Conservation (phyloP, 2,329 filamentous ascomycete genomes). For the Neofusicoccum kwambonambiense region DNA sequence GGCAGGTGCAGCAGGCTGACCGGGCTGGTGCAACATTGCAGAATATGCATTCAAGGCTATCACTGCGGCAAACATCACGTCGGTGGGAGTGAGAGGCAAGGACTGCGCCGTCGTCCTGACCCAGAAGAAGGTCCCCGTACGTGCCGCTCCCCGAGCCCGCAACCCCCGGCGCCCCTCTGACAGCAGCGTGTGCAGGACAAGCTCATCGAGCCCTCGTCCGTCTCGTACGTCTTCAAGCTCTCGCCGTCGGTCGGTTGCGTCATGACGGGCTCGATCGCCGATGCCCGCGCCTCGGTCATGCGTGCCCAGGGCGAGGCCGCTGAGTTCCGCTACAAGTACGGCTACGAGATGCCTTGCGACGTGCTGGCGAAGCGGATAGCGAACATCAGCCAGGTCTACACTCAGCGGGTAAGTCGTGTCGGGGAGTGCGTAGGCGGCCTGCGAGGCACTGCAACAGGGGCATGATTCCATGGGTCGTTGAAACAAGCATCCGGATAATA, state of each 20-base stretch:
- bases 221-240: slow-evolving; percentile 95
- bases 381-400: slow-evolving; percentile 99
- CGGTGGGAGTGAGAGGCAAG: slow-evolving; percentile 92
- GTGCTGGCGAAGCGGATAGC: slow-evolving; percentile 93
- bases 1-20: background rate
- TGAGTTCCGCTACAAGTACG: slow-evolving; percentile 97
- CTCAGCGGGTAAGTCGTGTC: slow-evolving; percentile 72
- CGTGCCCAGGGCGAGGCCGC: slow-evolving; percentile 93
- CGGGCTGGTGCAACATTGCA: background rate
- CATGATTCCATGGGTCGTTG: too few species aligned
- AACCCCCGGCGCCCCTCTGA: background rate
- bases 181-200: slow-evolving; percentile 61
- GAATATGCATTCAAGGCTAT: slow-evolving; percentile 99
- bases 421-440: background rate
- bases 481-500: too few species aligned
- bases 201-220: slow-evolving; percentile 94
- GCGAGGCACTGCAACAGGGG: too few species aligned
- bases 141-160: background rate
- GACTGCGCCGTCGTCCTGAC: slow-evolving; percentile 95
- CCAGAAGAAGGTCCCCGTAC: slow-evolving; percentile 90
- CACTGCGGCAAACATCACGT: slow-evolving; percentile 98
- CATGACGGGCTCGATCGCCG: slow-evolving; percentile 97
- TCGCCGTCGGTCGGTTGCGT: slow-evolving; percentile 96
- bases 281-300: slow-evolving; percentile 85
- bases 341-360: slow-evolving; percentile 99